A percentile compares a stretch with the other conserved stretches of the same genome.
Conservation (phyloP, 2,329 filamentous ascomycete species). For the Penicillium freii region DNA sequence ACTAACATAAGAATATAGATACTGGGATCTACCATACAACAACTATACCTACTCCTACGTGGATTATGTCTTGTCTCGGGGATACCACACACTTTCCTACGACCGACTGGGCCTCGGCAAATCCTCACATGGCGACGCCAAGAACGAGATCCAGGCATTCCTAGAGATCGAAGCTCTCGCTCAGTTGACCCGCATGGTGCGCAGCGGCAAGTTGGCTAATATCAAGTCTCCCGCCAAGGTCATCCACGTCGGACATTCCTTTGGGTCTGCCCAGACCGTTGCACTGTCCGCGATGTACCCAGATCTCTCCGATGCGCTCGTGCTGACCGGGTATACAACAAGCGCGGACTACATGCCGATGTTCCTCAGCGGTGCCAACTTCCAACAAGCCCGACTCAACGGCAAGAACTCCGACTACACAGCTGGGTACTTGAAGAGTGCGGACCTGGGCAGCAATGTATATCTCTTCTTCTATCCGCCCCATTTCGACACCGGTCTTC, state of each 20-base stretch:
- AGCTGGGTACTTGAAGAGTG: slow-evolving; percentile 25
- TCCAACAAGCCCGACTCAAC: slow-evolving; percentile 19
- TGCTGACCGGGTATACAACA: slow-evolving; percentile 41
- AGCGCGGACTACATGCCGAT: slow-evolving; percentile 21
- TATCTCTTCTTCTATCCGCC: slow-evolving; percentile 17
- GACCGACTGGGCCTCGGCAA: slow-evolving; percentile 41
- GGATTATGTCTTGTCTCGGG: slow-evolving; percentile 34
- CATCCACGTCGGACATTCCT: slow-evolving; percentile 40
- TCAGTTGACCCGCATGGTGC: slow-evolving; percentile 38
- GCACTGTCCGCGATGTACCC: slow-evolving; percentile 34
- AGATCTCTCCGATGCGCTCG: slow-evolving; percentile 37
- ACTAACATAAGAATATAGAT: slow-evolving; percentile 19
- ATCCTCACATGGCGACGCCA: slow-evolving; percentile 40
- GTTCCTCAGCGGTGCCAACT: slow-evolving; percentile 21
- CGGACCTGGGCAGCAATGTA: slow-evolving; percentile 14
- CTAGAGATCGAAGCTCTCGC: slow-evolving; percentile 42
- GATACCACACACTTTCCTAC: slow-evolving; percentile 43
- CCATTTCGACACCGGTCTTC: slow-evolving; percentile 17
- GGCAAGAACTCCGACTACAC: slow-evolving; percentile 18
- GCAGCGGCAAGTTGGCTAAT: slow-evolving; percentile 34
- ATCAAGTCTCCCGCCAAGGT: slow-evolving; percentile 34
- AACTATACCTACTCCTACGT: slow-evolving; percentile 40
- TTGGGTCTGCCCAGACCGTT: slow-evolving; percentile 36
- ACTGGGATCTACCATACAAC: slow-evolving; percentile 36
- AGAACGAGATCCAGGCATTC: slow-evolving; percentile 40